Evolutionary conservation across 2,329 filamentous ascomycete species (phyloP).

Genomic region (Balansia obtecta): DNA sequence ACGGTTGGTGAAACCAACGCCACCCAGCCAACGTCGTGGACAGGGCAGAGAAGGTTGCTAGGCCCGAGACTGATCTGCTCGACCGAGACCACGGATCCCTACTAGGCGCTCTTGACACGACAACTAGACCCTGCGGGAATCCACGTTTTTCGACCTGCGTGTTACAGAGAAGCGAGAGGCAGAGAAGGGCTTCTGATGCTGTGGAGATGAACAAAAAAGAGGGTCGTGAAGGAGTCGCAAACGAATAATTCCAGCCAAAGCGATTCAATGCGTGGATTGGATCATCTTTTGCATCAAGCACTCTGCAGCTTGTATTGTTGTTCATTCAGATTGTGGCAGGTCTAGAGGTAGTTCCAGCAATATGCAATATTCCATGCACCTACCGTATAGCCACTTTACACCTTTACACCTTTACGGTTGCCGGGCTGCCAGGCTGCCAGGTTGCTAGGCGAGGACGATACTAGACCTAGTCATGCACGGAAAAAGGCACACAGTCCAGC

Average conservation of each 20-base stretch:
- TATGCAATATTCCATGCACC: no score
- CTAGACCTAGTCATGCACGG: neutral
- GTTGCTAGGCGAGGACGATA: no score
- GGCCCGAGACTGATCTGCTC: neutral
- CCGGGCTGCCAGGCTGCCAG: no score
- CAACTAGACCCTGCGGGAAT: neutral
- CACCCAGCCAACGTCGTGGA: no score
- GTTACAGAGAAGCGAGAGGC: neutral
- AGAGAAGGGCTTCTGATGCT: no score
- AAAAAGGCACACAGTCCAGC: neutral
- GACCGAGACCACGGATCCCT: neutral
- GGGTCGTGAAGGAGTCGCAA: no score
- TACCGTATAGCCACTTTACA: no score
- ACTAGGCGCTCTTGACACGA: neutral
- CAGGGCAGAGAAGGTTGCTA: neutral
- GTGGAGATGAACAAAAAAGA: no score
- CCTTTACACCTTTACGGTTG: no score
- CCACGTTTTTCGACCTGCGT: neutral
- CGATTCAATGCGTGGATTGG: neutral
- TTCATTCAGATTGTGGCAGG: neutral
- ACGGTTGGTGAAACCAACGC: no score
- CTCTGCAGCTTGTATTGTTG: neutral
- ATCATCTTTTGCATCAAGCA: neutral
- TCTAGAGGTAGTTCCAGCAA: neutral
- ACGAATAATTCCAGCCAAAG: no score